Conservation (phyloP, 441 rosid species). For the Erysimum cheiri region DNA sequence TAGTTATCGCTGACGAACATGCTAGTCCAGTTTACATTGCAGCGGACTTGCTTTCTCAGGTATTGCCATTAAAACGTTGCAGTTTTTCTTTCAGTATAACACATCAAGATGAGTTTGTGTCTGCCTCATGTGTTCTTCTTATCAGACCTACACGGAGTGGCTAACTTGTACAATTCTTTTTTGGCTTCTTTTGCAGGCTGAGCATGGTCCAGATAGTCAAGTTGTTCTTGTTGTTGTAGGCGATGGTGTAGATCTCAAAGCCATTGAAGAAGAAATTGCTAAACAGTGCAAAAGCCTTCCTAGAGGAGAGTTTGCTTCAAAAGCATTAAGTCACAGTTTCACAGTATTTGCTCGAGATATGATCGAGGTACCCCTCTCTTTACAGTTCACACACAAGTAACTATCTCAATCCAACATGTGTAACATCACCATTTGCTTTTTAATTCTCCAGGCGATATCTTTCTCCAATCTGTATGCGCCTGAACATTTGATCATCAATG, state of each 20-base stretch:
- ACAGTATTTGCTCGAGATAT: constrained; percentile 77
- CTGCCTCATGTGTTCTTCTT: constrained; percentile 3
- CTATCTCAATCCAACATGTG: constrained; percentile 5
- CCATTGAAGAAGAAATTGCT: constrained; percentile 79
- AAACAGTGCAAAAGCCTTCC: constrained; percentile 79
- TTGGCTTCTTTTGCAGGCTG: constrained; percentile 65
- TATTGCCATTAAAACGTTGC: constrained; percentile 25
- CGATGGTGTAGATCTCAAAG: constrained; percentile 73
- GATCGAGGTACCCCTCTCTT: constrained; percentile 63
- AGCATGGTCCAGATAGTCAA: constrained; percentile 98
- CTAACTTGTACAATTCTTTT: constrained; percentile 17
- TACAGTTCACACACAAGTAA: constrained; percentile 13
- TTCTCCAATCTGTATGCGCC: constrained; percentile 93
- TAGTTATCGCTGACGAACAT: constrained; percentile 83
- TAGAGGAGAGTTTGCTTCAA: constrained; percentile 81
- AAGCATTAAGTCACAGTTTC: constrained; percentile 86
- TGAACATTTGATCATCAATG: constrained; percentile 88
- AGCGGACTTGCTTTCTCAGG: constrained; percentile 94
- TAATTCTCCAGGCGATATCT: constrained; percentile 60
- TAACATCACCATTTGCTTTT: not conserved
- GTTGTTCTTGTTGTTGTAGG: constrained; percentile 90
- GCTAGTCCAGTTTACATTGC: constrained; percentile 90
- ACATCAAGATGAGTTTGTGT: constrained; percentile 4
- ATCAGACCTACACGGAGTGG: not conserved
- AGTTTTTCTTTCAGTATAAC: not conserved